Base-by-base conservation (phyloP, 306 rosid species). In the Purshia tridentata region DNA sequence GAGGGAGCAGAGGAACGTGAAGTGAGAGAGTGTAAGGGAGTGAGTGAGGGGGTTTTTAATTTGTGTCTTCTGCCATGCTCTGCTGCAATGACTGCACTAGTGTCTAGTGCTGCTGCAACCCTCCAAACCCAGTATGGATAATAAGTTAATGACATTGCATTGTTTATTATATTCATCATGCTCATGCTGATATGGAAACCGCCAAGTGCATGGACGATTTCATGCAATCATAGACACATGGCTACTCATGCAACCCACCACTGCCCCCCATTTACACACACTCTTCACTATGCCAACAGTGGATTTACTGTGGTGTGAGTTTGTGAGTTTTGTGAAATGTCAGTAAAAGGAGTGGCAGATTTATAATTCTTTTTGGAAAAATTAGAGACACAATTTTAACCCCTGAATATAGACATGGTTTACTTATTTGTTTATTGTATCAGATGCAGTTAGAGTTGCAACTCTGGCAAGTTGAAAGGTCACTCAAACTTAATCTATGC, bases 1-100 rank as follows among this genome's bases (percentile, higher is more conserved):
- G 12, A 44, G 76, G 83, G 79, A 49, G 84, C 87, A 79, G 81
- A 29, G 70, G 75, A 76, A 79, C 83, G 87, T 80, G 82, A 56
- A 50, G 80, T 45, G 72, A 65, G 77, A 44, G 18, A 67, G 51
- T 53, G 66, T 29, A 66, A 74, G 49, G 15, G 19, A 45, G 52
- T 19, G 68, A 23, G 42, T 35, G 69, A 23, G 42, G 14, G 11
- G 40, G 48, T 61, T 52, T 77, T 59, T 48, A 23, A 20, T 47
- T 41, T n/a, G 5, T 44, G 13, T 37, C n/a, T 23, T 56, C 67
- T 35, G 53, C 23, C 35, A 23, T 23, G 35, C 35, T 23, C 35
- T 3, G 42, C 64, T 9, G 64, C 42, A 58, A 42, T 22, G 4
- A 5, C 22, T 20, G 19, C 72, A 68, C 59, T n/a, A 52, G 61